Base-by-base conservation (phyloP, 2,329 filamentous ascomycete genomes). In the Drechslerella dactyloides region DNA sequence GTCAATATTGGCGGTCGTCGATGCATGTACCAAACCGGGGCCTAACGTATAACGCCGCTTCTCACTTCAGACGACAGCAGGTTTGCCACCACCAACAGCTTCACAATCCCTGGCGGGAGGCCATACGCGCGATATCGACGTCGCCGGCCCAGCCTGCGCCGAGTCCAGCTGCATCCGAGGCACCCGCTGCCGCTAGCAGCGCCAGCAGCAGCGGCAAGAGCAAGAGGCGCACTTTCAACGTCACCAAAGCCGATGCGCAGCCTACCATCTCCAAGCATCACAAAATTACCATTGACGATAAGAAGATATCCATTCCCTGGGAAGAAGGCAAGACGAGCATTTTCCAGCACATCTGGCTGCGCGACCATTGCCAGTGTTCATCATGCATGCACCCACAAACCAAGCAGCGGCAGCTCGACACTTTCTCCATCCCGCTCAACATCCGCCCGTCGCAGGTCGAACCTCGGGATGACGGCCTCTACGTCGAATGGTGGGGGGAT, bases 291-390 rank as follows among this genome's bases (percentile, higher is more conserved):
- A 75, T 76, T 59, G 75, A 76, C 50, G 75, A 76, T 30, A 75
- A 75, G 57, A 76, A 74, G 44, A 73, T 76, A 4, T 59, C 75
- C 5, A 19, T 77, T 6, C 75, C 76, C n/a, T 77, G 76, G 76
- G 76, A 76, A 35, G 76, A 77, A 69, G 75, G 75, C 17, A 76
- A 77, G 46, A 77, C 75, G 40, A 76, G 75, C 42, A 69, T 72
- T 51, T 77, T 76, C 73, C 63, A 73, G 52, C 69, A 66, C 19
- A 66, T 77, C 42, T 75, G 74, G 76, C 19, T 78, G 23, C 88
- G 89, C 73, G 89, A 92, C 76, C 89, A 90, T 76, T 93, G 90
- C 77, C 87, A 86, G 68, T 93, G 89, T 77, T 76, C 79, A 0
- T 78, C 81, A 69, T 92, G 90, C 77, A 83, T 89, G 23, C 88